A percentile compares a stretch with the other conserved stretches of the same genome.
Conservation (phyloP, 768 basidiomycete species). For the Kwoniella sp. region DNA sequence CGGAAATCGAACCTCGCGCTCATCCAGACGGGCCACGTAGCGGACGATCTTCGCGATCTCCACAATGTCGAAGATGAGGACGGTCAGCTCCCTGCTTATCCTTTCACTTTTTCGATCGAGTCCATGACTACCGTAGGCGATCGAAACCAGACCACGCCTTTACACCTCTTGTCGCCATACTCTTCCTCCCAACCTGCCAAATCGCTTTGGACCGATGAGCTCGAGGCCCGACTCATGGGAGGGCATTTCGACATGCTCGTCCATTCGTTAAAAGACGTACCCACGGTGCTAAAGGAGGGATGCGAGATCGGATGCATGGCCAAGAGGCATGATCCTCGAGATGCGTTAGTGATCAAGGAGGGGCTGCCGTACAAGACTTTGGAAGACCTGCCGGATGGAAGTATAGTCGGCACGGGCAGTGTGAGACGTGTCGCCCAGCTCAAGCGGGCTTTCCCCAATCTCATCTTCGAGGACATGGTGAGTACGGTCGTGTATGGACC, state of each 20-base stretch:
- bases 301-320: constrained; percentile 83
- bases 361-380: constrained; percentile 71
- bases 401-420: constrained; percentile 92
- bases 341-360: constrained; percentile 81
- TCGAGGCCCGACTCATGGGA: constrained; percentile 79
- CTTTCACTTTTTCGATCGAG: constrained; percentile 60
- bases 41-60: constrained; percentile 64
- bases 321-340: constrained; percentile 83
- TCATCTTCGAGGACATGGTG: constrained; percentile 86
- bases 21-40: constrained; percentile 82
- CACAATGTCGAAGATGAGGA: constrained; percentile 59
- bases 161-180: constrained; percentile 73
- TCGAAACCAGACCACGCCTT: constrained; percentile 80
- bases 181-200: constrained; percentile 45
- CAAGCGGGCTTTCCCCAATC: constrained; percentile 70
- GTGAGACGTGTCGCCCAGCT: constrained; percentile 90
- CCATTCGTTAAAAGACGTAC: constrained; percentile 90
- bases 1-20: constrained; percentile 84
- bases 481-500: constrained; percentile 58
- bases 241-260: constrained; percentile 84
- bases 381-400: constrained; percentile 81
- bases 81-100: not conserved
- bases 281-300: constrained; percentile 79
- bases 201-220: constrained; percentile 91
- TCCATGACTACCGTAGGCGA: constrained; percentile 79